Evolutionary conservation across 2,329 filamentous ascomycete species (phyloP).

Genomic region (Blastomyces percursus): DNA sequence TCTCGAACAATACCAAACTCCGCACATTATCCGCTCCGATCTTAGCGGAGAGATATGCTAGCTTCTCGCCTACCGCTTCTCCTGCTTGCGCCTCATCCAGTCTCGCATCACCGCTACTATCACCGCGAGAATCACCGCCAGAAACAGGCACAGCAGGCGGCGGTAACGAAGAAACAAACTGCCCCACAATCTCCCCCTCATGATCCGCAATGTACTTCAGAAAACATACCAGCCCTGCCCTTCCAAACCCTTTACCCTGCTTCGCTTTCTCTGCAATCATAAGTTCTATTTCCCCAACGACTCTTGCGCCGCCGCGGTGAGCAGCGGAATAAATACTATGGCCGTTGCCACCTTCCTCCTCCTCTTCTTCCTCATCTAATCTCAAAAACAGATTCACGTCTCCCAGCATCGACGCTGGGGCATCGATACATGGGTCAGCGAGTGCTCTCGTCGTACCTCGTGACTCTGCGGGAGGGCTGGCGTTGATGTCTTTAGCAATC

Average conservation of each 20-base stretch:
- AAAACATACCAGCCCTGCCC: constrained; percentile 55
- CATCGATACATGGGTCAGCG: constrained; percentile 42
- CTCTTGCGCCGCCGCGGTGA: constrained; percentile 5
- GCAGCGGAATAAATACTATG: constrained; percentile 19
- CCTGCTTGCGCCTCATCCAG: constrained; percentile 7
- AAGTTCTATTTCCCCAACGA: constrained; percentile 67
- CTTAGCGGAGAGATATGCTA: constrained; percentile 47
- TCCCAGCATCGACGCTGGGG: constrained; percentile 51
- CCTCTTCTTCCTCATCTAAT: constrained; percentile 38
- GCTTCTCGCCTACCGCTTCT: constrained; percentile 8
- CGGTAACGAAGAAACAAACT: constrained; percentile 35
- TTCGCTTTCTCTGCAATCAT: constrained; percentile 60
- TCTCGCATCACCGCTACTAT: not conserved
- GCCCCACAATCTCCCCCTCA: constrained; percentile 44
- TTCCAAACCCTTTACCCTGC: constrained; percentile 55
- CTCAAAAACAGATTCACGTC: constrained; percentile 76
- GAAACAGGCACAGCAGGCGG: not conserved
- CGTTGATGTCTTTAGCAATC: not conserved
- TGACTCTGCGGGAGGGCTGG: not conserved
- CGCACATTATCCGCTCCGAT: constrained; percentile 47
- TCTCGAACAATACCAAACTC: constrained; percentile 52
- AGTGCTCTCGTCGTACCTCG: constrained; percentile 12
- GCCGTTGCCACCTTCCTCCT: constrained; percentile 29
- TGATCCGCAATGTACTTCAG: constrained; percentile 55
- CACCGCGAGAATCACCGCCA: not conserved